Evolutionary conservation across 352 stramenopile genomes (phyloP), one percentile per base, ranked within the genome.

Genomic region (Globisporangium okanoganense): DNA sequence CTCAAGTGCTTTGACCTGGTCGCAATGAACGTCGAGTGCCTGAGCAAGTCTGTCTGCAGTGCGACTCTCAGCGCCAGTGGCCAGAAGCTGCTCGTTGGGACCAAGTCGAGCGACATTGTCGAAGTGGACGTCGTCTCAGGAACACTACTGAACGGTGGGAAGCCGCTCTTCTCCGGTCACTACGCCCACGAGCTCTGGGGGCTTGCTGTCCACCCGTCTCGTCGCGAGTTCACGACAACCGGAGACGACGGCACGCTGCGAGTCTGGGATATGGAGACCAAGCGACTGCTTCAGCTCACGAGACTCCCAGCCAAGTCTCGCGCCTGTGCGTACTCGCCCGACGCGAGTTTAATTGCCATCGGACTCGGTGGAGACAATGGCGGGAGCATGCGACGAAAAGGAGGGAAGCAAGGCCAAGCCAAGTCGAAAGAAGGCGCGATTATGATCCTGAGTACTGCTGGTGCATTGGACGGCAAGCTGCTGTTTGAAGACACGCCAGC

Each of bases 61-160:
- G 71, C 76, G 14, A 79, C 44, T 60, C 36, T 88, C 22, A 83
- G 62, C 44, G 58, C 25, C 25, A 85, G 72, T 22, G 67, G 70
- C 29, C 67, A 71, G 59, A 88, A 68, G 54, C 61, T 84, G 12
- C 67, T 97, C n/a, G 53, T 97, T 6, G 90, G 89, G 1, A 97
- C 91, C 14, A 76, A 67, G 47, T 93, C 80, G 18, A 96, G 90
- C 57, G 87, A 97, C 38, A 94, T 98, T 18, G 82, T 94, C 33
- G 90, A 90, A 59, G 58, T 89, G 1, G 72, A 88, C 24, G 70
- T 78, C 6, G 40, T 67, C 13, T 79, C 60, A 10, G 78, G 69
- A 0, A 62, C 69, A 20, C 63, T 87, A 20, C 53, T 81, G 0
- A 63, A 79, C 38, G 65, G 56, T 27, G 72, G 67, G 0, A 74